phyloP scores from a whole-genome alignment of 2,329 filamentous ascomycete genomes.

The Aspergillus tamarii region DNA sequence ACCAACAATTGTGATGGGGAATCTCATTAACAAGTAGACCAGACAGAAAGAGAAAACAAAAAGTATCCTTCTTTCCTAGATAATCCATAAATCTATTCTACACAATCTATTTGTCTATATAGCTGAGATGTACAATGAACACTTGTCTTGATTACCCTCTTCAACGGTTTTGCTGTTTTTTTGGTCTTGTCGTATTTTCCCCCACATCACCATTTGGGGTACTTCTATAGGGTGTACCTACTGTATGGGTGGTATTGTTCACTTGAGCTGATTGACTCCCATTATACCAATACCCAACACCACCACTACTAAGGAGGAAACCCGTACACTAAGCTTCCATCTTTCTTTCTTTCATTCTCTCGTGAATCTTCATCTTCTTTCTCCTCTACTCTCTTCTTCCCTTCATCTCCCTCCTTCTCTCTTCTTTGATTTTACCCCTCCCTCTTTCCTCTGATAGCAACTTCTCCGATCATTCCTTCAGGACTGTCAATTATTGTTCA shows the following conservation, averaged over 20 bases:
- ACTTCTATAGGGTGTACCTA: constrained; percentile 3
- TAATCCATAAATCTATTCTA: neutral
- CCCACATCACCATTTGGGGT: constrained; percentile 8
- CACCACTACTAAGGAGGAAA: neutral
- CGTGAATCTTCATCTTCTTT: constrained; percentile 14
- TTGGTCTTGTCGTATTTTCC: constrained; percentile 9
- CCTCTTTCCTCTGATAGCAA: constrained; percentile 33
- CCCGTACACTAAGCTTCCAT: constrained; percentile 7
- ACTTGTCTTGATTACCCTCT: neutral
- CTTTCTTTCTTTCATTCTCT: constrained; percentile 9
- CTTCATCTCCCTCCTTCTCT: constrained; percentile 23
- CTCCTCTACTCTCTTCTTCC: constrained; percentile 20
- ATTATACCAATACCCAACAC: constrained; percentile 5
- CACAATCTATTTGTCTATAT: neutral
- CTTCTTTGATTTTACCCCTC: constrained; percentile 25
- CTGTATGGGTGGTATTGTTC: constrained; percentile 9
- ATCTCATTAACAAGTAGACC: neutral
- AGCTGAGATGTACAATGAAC: neutral
- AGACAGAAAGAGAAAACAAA: neutral
- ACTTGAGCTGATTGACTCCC: neutral
- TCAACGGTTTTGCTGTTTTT: constrained; percentile 2
- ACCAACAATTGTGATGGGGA: neutral
- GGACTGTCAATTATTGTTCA: constrained; percentile 25
- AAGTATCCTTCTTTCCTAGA: neutral
- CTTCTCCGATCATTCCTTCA: constrained; percentile 50